Conservation (phyloP, 164 flowering plant species). For the Vitis riparia region DNA sequence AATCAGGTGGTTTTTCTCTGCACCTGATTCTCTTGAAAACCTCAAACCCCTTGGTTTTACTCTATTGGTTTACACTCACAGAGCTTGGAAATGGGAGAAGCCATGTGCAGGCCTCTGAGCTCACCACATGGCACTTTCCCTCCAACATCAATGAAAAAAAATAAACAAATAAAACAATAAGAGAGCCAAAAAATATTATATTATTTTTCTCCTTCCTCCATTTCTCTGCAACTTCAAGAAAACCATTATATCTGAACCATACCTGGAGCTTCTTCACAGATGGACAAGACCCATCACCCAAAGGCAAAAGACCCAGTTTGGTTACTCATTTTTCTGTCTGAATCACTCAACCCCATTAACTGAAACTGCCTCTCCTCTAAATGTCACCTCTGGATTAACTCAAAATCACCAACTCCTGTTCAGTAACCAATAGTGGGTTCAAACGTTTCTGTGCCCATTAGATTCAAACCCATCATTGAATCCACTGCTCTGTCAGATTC, state of each 20-base stretch:
- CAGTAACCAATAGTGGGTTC: not conserved
- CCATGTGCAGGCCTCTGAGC: constrained; percentile 73
- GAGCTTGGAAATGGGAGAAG: constrained; percentile 54
- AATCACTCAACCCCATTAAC: not conserved
- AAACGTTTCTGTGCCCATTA: not conserved
- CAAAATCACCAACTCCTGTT: not conserved
- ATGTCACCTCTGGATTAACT: not conserved
- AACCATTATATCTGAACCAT: constrained; percentile 5
- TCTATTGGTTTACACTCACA: constrained; percentile 29
- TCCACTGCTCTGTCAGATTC: not conserved
- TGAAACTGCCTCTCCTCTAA: not conserved
- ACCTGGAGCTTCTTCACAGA: constrained; percentile 9
- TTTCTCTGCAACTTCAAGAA: constrained; percentile 21
- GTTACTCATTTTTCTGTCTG: not conserved
- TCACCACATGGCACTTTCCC: constrained; percentile 61
- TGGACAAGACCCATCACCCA: not conserved
- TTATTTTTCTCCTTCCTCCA: constrained; percentile 3
- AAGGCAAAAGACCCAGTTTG: not conserved
- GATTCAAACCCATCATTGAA: not conserved
- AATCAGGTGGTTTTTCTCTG: constrained; percentile 42
- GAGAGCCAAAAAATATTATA: not conserved
- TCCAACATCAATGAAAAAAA: constrained; percentile 22
- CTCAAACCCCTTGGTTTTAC: constrained; percentile 34
- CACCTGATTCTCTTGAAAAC: constrained; percentile 62
- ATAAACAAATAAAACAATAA: not conserved